Evolutionary conservation across 163 green algal genomes (phyloP).

Genomic region (Picocystis sp.): DNA sequence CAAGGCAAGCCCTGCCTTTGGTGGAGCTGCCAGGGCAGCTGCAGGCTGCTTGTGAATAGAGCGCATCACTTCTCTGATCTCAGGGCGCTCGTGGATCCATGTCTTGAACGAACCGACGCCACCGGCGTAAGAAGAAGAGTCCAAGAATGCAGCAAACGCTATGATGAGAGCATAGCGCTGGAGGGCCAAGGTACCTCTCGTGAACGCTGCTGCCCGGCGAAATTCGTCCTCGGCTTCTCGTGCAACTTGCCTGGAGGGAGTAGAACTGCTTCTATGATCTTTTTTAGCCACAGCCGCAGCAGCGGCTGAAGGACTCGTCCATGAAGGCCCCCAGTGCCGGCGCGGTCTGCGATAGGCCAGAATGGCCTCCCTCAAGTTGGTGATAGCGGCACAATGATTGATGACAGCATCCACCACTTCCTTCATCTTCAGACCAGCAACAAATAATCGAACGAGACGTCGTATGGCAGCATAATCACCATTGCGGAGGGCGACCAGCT

Average conservation of each 20-base stretch:
- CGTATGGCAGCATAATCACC: slow-evolving; percentile 35
- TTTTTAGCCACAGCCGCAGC: too few relatives aligned
- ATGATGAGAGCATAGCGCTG: slow-evolving; percentile 86
- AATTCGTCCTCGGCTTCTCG: slow-evolving; percentile 6
- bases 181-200: slow-evolving; percentile 60
- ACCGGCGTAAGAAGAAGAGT: slow-evolving; percentile 19
- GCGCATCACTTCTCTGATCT: slow-evolving; percentile 29
- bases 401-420: slow-evolving; percentile 18
- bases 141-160: slow-evolving; percentile 60
- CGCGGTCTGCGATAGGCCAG: slow-evolving; percentile 49
- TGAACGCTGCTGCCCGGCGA: slow-evolving; percentile 49
- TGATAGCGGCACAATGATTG: slow-evolving; percentile 18
- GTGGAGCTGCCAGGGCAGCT: slow-evolving; percentile 50
- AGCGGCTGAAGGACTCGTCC: too few relatives aligned
- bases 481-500: too few relatives aligned
- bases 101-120: slow-evolving; percentile 20
- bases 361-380: slow-evolving; percentile 74
- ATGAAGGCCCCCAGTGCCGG: slow-evolving; percentile 26
- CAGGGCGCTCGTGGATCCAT: slow-evolving; percentile 22
- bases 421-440: slow-evolving; percentile 29
- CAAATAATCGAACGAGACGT: slow-evolving; percentile 36
- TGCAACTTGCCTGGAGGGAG: background rate
- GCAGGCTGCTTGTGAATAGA: slow-evolving; percentile 59
- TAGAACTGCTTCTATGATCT: too few relatives aligned
- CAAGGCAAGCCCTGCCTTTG: slow-evolving; percentile 18